Percentiles rank a stretch among this genome's conserved stretches.
These are phyloP conservation scores for Tylopilus cervinicoccineus DNA, from an alignment of 768 basidiomycete species.

Conservation along the genomic window DNA sequence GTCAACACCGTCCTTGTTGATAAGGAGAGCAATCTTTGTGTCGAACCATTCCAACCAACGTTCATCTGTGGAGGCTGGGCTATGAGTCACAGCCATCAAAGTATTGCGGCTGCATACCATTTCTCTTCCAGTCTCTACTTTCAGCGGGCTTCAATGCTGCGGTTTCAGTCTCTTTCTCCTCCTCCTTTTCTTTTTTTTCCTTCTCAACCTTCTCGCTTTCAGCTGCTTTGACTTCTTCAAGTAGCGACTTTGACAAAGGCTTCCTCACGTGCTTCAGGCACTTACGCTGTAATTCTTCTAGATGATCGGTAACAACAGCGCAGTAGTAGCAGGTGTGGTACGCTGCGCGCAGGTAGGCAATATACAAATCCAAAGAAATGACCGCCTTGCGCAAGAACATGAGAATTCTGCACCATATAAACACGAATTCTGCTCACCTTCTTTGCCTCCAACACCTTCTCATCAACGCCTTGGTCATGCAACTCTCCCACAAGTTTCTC, in stretches of 20 bases:
- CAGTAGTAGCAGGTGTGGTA: constrained; percentile 99
- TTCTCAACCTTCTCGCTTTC: constrained; percentile 45
- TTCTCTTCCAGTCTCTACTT: constrained; percentile 54
- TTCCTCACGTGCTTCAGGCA: constrained; percentile 90
- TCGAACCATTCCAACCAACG: constrained; percentile 91
- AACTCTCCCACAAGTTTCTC: constrained; percentile 72
- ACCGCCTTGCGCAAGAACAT: constrained; percentile 49
- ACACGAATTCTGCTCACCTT: constrained; percentile 48
- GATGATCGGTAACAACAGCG: constrained; percentile 84
- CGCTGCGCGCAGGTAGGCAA: constrained; percentile 89
- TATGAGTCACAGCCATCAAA: constrained; percentile 10
- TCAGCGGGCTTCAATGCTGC: constrained; percentile 36
- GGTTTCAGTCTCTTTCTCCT: constrained; percentile 38
- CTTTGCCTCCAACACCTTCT: constrained; percentile 62
- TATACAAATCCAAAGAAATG: constrained; percentile 85
- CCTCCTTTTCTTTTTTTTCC: constrained; percentile 45
- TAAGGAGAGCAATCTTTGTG: constrained; percentile 75
- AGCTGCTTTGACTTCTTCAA: constrained; percentile 58
- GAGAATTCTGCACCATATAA: constrained; percentile 14
- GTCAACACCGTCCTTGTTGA: constrained; percentile 77
- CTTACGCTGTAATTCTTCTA: constrained; percentile 93
- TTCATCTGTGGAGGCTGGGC: constrained; percentile 51
- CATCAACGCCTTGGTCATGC: constrained; percentile 64
- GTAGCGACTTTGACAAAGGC: constrained; percentile 56
- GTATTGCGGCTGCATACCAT: constrained; percentile 44